phyloP scores from a whole-genome alignment of 1,284 basidiomycete genomes.

The Cryptococcus deneoformans region DNA sequence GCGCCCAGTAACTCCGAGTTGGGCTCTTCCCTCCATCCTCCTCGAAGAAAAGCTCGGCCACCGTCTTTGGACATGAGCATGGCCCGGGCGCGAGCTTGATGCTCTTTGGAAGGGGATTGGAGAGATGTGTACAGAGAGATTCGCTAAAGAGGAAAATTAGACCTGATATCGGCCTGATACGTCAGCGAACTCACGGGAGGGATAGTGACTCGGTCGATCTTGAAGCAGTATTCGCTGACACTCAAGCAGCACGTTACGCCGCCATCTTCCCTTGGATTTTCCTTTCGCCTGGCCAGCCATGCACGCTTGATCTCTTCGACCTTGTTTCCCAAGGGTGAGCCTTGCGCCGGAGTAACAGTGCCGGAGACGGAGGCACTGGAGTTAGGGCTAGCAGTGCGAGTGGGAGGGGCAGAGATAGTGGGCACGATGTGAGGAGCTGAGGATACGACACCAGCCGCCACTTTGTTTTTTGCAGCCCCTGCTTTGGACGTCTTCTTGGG shows the following conservation, averaged over 20 bases:
- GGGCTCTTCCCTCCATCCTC: slow-evolving; percentile 43
- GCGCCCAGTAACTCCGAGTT: slow-evolving; percentile 28
- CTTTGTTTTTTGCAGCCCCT: neutral
- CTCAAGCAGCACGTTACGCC: slow-evolving; percentile 64
- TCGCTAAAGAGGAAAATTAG: slow-evolving; percentile 1
- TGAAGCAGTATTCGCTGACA: slow-evolving; percentile 69
- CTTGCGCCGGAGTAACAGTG: slow-evolving; percentile 9
- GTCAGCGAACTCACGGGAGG: slow-evolving; percentile 55
- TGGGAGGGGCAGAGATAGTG: slow-evolving; percentile 25
- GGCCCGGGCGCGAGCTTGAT: slow-evolving; percentile 11
- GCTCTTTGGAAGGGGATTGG: slow-evolving; percentile 6
- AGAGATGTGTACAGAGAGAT: slow-evolving; percentile 11
- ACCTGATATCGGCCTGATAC: neutral
- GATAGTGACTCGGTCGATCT: slow-evolving; percentile 69
- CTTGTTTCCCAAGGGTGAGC: neutral
- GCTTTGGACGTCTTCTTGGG: slow-evolving; percentile 44
- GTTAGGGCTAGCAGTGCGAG: slow-evolving; percentile 19
- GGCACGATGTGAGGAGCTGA: slow-evolving; percentile 10
- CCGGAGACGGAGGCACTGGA: slow-evolving; percentile 9
- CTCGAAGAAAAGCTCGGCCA: slow-evolving; percentile 35
- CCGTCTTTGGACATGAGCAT: slow-evolving; percentile 35
- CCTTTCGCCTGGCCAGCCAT: slow-evolving; percentile 11
- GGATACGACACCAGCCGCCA: neutral
- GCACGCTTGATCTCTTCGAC: slow-evolving; percentile 21
- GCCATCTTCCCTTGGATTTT: slow-evolving; percentile 40